Base-by-base conservation (phyloP, 768 basidiomycete species). In the Amanita molliuscula region DNA sequence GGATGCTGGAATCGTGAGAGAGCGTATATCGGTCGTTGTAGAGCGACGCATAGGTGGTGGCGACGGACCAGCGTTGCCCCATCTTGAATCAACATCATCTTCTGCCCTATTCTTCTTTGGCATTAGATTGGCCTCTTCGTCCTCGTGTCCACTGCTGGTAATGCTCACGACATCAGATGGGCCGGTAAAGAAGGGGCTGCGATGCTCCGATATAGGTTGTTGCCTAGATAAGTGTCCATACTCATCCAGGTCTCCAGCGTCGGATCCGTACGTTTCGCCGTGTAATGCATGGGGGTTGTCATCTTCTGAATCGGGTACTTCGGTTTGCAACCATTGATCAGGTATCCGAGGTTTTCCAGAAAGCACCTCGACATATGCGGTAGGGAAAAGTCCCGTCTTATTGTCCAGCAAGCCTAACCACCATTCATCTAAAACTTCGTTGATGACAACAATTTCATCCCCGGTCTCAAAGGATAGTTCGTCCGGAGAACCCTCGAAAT, bases 351-450 rank as follows among this genome's bases (percentile, higher is more conserved):
- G 64, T 38, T 63, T 66, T 20, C 66, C 61, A 7, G 64, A 59
- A 1, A 74, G 58, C 25, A 67, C 60, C 56, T 90, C 85, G 7
- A 81, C 82, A 63, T 90, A 86, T 5, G 80, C 75, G 1, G 78
- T 75, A 0, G 92, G 92, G 73, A 96, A 94, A 36, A 95, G 62
- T 11, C 92, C 92, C 46, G 75, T 79, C 54, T 71, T 72, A 1
- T 87, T 88, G 49, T 75, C 67, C 29, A 79, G 61, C 60, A 86
- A 81, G 6, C 91, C 92, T 70, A 91, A 77, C 86, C 89, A 94
- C 92, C 92, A 94, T 53, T 81, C 90, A 54, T 88, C 86, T 29
- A 90, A 69, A 0, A 92, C 87, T 61, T 94, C 89, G 29, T 80
- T 81, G 25, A 88, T 57, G 25, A 93, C 81, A 11, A 73, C 63